Evolutionary conservation across 768 basidiomycete genomes (phyloP), one percentile per base, ranked within the genome.

Genomic region (Pleurotus tuber-regium): DNA sequence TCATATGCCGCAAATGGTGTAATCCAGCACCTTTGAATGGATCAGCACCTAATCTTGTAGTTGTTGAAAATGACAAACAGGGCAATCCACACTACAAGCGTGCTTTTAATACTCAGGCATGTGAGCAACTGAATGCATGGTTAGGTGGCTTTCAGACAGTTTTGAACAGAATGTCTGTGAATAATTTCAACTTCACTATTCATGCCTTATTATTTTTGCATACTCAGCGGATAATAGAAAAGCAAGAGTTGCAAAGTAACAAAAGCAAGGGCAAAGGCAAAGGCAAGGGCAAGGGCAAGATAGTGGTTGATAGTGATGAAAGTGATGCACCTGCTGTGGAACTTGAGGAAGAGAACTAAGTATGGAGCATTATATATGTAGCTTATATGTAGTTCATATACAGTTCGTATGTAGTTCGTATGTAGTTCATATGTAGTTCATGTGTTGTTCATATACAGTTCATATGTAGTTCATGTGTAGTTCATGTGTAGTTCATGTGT

Each of bases 91-190:
- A 61, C 50, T 54, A 39, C n/a, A 61, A 59, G 38, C 36, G 54
- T 16, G 67, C 59, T 30, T 65, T 64, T 44, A 65, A 63, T 53
- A 66, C 60, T 28, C 59, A 66, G 52, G 64, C 61, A 42, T 65
- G 64, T 56, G 63, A 69, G 30, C 66, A 69, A 51, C 58, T 69
- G 14, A 67, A 66, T 62, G 50, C 61, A 10, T 70, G 67, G 66
- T 39, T 68, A 25, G 63, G 57, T 42, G 63, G 66, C 7, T 68
- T 61, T 63, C 63, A 68, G 40, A 54, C 61, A 26, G 62, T 63
- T 57, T 43, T 69, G 25, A 62, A 60, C 23, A 42, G 59, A 40
- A 67, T 66, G 61, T 55, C 54, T 5, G 46, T 49, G 19, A 38
- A 50, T 3, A 67, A 66, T 51, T 68, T 64, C 42, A 28, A 51